phyloP scores from a whole-genome alignment of 345 rosid species.

The Raphanus sativus region DNA sequence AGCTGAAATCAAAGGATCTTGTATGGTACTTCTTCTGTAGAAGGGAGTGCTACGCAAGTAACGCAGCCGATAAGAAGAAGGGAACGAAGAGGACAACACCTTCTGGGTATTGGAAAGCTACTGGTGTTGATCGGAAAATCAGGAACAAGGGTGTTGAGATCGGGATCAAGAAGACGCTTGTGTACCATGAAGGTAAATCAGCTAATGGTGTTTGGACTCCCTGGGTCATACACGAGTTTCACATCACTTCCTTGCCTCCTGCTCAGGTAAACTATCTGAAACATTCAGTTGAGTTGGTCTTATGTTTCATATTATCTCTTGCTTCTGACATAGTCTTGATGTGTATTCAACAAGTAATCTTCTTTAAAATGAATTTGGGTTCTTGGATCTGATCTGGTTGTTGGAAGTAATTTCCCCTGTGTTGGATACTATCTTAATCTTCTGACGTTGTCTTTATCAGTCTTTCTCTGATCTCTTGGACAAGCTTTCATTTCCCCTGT shows the following conservation, averaged over 20 bases:
- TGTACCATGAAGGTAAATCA: slow-evolving; percentile 23
- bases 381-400: not conserved
- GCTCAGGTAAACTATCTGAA: not conserved
- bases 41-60: not conserved
- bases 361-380: not conserved
- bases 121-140: slow-evolving; percentile 41
- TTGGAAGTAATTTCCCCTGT: not conserved
- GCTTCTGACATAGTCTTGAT: not conserved
- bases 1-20: slow-evolving; percentile 20
- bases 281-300: not conserved
- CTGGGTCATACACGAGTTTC: slow-evolving; percentile 41
- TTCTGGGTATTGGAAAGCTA: slow-evolving; percentile 49
- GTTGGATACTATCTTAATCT: not conserved
- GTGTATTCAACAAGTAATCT: not conserved
- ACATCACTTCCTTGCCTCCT: slow-evolving; percentile 30
- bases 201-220: slow-evolving; percentile 14
- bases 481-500: no score
- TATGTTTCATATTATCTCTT: not conserved
- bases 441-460: no score
- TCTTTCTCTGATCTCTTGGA: no score
- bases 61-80: slow-evolving; percentile 6
- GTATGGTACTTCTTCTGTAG: slow-evolving; percentile 47
- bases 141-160: slow-evolving; percentile 28
- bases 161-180: slow-evolving; percentile 49
- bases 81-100: slow-evolving; percentile 34